These are phyloP conservation scores for Phascolomyces articulosus DNA, from an alignment of 371 early-diverging fungal genomes.

Conservation along the genomic window DNA sequence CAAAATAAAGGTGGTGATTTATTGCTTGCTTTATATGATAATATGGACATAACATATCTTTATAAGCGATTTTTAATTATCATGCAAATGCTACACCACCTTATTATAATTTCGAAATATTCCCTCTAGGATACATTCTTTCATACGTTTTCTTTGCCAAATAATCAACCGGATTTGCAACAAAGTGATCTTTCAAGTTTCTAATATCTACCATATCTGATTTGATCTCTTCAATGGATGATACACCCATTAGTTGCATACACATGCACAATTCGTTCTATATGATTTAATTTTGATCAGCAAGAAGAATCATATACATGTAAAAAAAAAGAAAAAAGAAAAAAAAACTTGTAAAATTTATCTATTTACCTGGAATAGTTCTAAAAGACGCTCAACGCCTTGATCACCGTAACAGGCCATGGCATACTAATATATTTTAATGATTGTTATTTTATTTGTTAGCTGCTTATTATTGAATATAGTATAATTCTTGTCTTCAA, in stretches of 20 bases:
- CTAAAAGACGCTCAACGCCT: conserved; percentile 77
- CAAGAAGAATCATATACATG: too few relatives aligned
- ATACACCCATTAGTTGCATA: conserved; percentile 79
- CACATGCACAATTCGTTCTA: conserved; percentile 71
- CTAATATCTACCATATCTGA: conserved; percentile 60
- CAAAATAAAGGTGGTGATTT: too few relatives aligned
- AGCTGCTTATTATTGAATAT: too few relatives aligned
- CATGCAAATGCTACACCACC: too few relatives aligned
- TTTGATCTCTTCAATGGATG: conserved; percentile 60
- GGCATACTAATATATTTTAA: conserved; percentile 48
- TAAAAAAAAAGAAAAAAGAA: too few relatives aligned
- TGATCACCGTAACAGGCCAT: conserved; percentile 74
- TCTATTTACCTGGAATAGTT: conserved; percentile 59
- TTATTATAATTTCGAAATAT: not conserved
- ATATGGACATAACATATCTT: too few relatives aligned
- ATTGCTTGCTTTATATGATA: too few relatives aligned
- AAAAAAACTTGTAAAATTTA: not conserved
- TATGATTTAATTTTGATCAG: too few relatives aligned
- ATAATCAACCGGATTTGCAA: conserved; percentile 44
- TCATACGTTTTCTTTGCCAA: conserved; percentile 43
- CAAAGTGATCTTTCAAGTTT: conserved; percentile 53
- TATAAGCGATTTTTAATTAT: too few relatives aligned
- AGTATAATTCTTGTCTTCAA: too few relatives aligned
- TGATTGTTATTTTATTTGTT: too few relatives aligned
- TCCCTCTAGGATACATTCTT: conserved; percentile 31